phyloP scores from a whole-genome alignment of 2,329 filamentous ascomycete species.

The Colletotrichum siamense region DNA sequence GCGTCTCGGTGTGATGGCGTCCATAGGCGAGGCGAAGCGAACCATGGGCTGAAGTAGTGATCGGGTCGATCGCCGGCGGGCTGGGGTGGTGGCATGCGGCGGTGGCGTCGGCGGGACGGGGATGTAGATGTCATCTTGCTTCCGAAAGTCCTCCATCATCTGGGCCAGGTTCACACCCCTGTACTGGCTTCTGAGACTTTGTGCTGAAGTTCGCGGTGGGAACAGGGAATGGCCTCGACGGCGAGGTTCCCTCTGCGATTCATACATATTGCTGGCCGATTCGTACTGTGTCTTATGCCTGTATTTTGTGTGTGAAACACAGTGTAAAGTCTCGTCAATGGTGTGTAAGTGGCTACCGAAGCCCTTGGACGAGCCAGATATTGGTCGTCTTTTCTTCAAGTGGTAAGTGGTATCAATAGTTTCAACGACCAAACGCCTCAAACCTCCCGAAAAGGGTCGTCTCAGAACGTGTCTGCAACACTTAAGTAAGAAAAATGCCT shows the following conservation, averaged over 20 bases:
- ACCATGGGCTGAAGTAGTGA: neutral
- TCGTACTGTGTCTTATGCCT: neutral
- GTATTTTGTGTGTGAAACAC: neutral
- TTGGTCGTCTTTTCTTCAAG: neutral
- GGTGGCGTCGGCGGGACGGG: slow-evolving; percentile 17
- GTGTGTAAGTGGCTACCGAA: neutral
- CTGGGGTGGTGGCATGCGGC: neutral
- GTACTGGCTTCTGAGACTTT: slow-evolving; percentile 17
- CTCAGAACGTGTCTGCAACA: neutral
- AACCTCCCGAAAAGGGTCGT: neutral
- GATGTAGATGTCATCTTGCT: slow-evolving; percentile 16
- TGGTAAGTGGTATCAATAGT: neutral
- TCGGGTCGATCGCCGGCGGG: neutral
- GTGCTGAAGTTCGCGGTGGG: slow-evolving; percentile 2
- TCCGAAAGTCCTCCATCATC: slow-evolving; percentile 15
- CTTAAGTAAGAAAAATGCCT: slow-evolving; percentile 8
- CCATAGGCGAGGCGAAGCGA: slow-evolving; percentile 3
- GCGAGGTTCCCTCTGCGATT: neutral
- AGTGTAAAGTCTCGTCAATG: neutral
- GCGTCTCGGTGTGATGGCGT: neutral
- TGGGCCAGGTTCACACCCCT: slow-evolving; percentile 4
- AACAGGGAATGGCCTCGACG: slow-evolving; percentile 8
- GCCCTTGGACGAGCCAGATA: neutral
- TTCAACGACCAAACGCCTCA: neutral
- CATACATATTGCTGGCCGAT: neutral